Base-by-base conservation (phyloP, 495 filamentous ascomycete genomes). In the Lophium mytilinum region DNA sequence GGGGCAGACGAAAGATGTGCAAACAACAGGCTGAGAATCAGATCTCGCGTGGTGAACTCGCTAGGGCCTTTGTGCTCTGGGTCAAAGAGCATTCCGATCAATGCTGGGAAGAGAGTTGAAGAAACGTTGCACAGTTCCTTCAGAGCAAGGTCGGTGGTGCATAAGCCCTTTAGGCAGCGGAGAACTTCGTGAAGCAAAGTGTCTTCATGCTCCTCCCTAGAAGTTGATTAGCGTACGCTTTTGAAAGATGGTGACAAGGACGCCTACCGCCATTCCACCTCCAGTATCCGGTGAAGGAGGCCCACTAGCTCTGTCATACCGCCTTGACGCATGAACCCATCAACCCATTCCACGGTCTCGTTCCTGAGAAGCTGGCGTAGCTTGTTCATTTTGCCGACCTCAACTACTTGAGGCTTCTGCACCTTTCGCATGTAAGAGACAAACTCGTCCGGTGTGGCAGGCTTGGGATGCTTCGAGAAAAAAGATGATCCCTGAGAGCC, bases 31-130 rank as follows among this genome's bases (percentile, higher is more conserved):
- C 82, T 88, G 39, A 90, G 87, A 68, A 97, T 87, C 61, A 98
- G 86, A 46, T 80, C 81, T 37, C 93, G 83, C 21, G 93, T 97
- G 7, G 87, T 90, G 71, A 95, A 98, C 67, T 98, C 93, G 76
- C 85, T 90, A 0, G 93, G 93, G 0, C 93, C 93, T 69, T 97
- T 97, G 73, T 88, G 93, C 65, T 98, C 92, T 30, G 95, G 88
- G 66, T 96, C 92, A 64, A 96, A 98, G 35, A 98, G 75, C 83
- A 96, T 90, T 53, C 79, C 80, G 50, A 97, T 71, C 50, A 98
- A 75, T 4, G 87, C 86, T 14, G 93, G 92, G 69, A 98, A 97
- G 5, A 98, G 77, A 4, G 81, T 83, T 39, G 73, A 71, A 61
- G 93, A 88, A 64, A 96, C 86, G 3, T 80, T 78, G 49, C 85